Evolutionary conservation across 2,329 filamentous ascomycete genomes (phyloP).

Genomic region (Trichoderma guizhouense): DNA sequence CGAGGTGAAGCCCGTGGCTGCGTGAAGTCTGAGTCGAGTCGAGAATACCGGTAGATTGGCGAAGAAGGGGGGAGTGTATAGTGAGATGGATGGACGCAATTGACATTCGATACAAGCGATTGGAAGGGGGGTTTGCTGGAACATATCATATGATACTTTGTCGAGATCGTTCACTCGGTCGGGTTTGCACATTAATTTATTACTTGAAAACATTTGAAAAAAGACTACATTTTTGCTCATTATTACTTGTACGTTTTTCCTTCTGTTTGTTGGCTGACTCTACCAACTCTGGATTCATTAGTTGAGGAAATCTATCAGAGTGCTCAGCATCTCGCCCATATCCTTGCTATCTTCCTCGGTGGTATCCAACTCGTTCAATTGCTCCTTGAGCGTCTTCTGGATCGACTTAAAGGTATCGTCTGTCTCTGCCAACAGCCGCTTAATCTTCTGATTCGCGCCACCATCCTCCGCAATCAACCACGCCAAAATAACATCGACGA

Average conservation of each 20-base stretch:
- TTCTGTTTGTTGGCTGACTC: not conserved
- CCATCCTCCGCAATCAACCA: slow-evolving; percentile 91
- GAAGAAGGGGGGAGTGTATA: not conserved
- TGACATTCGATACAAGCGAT: not conserved
- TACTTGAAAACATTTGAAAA: not conserved
- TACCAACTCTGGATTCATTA: slow-evolving; percentile 2
- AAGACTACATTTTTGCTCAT: not conserved
- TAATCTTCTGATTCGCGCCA: slow-evolving; percentile 65
- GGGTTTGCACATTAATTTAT: slow-evolving; percentile 6
- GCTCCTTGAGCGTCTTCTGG: slow-evolving; percentile 63
- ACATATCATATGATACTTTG: not conserved
- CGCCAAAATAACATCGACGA: slow-evolving; percentile 77
- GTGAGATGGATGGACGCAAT: not conserved
- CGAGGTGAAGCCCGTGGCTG: slow-evolving; percentile 68
- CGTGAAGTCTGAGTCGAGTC: not conserved
- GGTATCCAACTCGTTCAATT: slow-evolving; percentile 51
- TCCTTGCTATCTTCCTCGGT: slow-evolving; percentile 59
- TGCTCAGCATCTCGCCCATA: slow-evolving; percentile 52
- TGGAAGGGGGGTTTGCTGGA: not conserved
- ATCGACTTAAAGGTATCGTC: slow-evolving; percentile 65
- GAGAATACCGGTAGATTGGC: not conserved
- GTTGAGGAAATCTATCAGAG: slow-evolving; percentile 49
- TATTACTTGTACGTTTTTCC: not conserved
- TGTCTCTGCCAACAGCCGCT: slow-evolving; percentile 60
- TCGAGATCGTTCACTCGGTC: not conserved